Evolutionary conservation across 805 yeast species (phyloP).

Genomic region (Cyberlindnera mississippiensis): DNA sequence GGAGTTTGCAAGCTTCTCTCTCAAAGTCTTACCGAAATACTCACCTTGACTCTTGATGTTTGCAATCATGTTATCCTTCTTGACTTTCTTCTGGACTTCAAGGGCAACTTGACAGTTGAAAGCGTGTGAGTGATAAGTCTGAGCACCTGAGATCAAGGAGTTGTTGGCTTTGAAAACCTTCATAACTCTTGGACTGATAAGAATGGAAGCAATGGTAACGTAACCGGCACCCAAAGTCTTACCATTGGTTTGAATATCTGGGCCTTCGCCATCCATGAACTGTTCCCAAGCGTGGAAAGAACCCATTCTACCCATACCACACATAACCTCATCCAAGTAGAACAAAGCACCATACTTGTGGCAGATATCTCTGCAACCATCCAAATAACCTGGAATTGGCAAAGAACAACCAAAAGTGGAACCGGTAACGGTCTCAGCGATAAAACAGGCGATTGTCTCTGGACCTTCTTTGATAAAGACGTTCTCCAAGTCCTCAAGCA

Average conservation of each 20-base stretch:
- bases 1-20: constrained; percentile 28
- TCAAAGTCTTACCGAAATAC: constrained; percentile 37
- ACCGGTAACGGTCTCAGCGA: constrained; percentile 44
- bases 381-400: constrained; percentile 43
- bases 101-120: constrained; percentile 44
- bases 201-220: constrained; percentile 43
- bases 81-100: constrained; percentile 41
- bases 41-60: constrained; percentile 42
- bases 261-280: constrained; percentile 35
- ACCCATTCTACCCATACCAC: constrained; percentile 53
- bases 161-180: constrained; percentile 29
- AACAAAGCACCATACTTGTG: constrained; percentile 48
- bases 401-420: constrained; percentile 42
- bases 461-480: constrained; percentile 40
- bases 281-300: constrained; percentile 44
- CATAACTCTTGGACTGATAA: constrained; percentile 36
- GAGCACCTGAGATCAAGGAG: constrained; percentile 38
- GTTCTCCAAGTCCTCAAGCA: constrained; percentile 40
- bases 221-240: constrained; percentile 47
- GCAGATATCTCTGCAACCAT: constrained; percentile 42
- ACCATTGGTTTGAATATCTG: constrained; percentile 46
- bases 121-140: constrained; percentile 46
- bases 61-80: constrained; percentile 32
- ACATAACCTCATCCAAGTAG: constrained; percentile 52
- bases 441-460: constrained; percentile 39